Evolutionary conservation across 106 monocot species (phyloP).

Genomic region (Apostasia shenzhenica): DNA sequence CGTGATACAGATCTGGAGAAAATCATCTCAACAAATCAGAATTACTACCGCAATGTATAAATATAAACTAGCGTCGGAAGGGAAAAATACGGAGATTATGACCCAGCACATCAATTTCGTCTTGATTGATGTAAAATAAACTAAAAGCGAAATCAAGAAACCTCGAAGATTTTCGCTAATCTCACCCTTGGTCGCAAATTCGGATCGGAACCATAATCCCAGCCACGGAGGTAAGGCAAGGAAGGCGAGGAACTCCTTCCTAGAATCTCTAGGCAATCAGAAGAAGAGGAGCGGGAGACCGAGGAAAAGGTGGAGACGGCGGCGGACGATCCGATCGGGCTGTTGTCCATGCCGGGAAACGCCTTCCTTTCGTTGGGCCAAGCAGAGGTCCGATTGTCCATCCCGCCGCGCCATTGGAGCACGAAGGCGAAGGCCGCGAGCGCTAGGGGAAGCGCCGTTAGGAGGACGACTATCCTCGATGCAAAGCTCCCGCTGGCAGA

Average conservation of each 20-base stretch:
- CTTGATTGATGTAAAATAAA: too few relatives aligned
- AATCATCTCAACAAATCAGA: too few relatives aligned
- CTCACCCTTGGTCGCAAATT: slow-evolving; percentile 65
- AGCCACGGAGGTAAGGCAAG: slow-evolving; percentile 56
- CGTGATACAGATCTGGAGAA: slow-evolving; percentile 62
- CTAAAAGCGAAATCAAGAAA: neutral
- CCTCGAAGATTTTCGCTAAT: neutral
- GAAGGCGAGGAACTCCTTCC: slow-evolving; percentile 37
- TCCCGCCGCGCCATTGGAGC: slow-evolving; percentile 93
- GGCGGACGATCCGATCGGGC: slow-evolving; percentile 34
- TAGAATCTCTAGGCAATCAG: slow-evolving; percentile 67
- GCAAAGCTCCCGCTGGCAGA: slow-evolving; percentile 28
- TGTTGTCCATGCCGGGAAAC: slow-evolving; percentile 88
- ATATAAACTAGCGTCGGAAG: too few relatives aligned
- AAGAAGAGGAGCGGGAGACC: slow-evolving; percentile 11
- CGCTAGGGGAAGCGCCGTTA: slow-evolving; percentile 60
- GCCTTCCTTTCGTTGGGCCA: slow-evolving; percentile 49
- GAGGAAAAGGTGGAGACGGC: slow-evolving; percentile 2
- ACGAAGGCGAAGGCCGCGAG: slow-evolving; percentile 78
- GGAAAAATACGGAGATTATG: too few relatives aligned
- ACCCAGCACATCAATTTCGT: too few relatives aligned
- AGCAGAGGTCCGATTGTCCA: slow-evolving; percentile 60
- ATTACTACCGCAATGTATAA: too few relatives aligned
- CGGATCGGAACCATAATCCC: slow-evolving; percentile 43
- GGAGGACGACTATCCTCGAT: slow-evolving; percentile 57